These are phyloP conservation scores for Colletotrichum horii DNA, from an alignment of 2,329 filamentous ascomycete species.

Conservation along the genomic window DNA sequence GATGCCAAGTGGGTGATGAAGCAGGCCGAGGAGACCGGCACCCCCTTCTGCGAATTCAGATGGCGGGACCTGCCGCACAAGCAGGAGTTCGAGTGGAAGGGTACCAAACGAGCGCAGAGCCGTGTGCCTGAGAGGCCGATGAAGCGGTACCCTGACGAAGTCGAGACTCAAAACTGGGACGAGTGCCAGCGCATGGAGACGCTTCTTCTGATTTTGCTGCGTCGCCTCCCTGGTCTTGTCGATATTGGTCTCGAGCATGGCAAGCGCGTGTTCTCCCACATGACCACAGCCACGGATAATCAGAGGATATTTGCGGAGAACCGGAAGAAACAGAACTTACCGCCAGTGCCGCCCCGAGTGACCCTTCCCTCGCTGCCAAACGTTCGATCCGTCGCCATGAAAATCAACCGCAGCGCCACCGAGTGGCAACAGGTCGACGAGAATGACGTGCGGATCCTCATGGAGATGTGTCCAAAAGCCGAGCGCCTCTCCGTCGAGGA, in stretches of 20 bases:
- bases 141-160: not conserved
- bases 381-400: not conserved
- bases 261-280: not conserved
- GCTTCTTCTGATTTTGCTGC: not conserved
- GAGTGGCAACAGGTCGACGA: not conserved
- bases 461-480: not conserved
- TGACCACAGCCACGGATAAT: not conserved
- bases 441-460: not conserved
- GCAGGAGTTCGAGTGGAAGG: not conserved
- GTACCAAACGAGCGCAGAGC: not conserved
- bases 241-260: not conserved
- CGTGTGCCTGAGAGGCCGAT: not conserved
- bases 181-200: not conserved
- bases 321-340: not conserved
- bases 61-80: accelerated
- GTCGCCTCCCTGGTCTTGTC: not conserved
- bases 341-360: not conserved
- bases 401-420: not conserved
- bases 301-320: not conserved
- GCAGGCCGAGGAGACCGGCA: not conserved
- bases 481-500: not conserved
- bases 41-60: not conserved
- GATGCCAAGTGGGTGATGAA: not conserved
- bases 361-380: not conserved
- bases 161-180: not conserved